Conservation (phyloP, 148 eudicot genomes). For the Vaccinium darrowii region DNA sequence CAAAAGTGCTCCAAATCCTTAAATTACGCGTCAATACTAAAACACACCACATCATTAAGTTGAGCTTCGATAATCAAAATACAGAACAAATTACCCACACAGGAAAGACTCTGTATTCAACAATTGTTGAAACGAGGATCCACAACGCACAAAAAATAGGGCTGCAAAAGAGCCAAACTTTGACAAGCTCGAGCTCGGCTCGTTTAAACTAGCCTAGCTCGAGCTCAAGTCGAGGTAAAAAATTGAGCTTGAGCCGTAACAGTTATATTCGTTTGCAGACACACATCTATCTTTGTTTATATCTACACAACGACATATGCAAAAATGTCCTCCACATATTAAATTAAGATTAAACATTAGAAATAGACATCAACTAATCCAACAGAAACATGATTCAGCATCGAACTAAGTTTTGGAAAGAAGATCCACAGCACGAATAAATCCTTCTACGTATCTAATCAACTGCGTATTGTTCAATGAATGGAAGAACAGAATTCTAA, state of each 20-base stretch:
- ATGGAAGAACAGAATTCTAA: constrained; percentile 11
- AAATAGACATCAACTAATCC: background rate
- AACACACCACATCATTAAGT: background rate
- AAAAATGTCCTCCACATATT: background rate
- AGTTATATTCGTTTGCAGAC: no score
- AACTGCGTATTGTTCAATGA: background rate
- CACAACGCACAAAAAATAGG: background rate
- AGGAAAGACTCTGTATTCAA: background rate
- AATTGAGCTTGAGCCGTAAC: no score
- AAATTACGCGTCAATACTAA: background rate
- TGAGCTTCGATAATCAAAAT: background rate
- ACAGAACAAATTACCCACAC: background rate
- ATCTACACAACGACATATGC: background rate
- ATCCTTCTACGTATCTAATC: background rate
- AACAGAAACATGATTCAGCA: background rate
- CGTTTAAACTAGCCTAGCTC: no score
- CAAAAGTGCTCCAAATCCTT: background rate
- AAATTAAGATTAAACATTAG: background rate
- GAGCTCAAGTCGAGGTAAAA: no score
- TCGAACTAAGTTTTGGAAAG: background rate
- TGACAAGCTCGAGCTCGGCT: no score
- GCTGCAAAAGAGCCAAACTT: no score
- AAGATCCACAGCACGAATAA: background rate
- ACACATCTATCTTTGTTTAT: background rate
- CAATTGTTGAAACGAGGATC: background rate